Evolutionary conservation across 192 early-diverging fungal species (phyloP).

Genomic region (Linnemannia exigua): DNA sequence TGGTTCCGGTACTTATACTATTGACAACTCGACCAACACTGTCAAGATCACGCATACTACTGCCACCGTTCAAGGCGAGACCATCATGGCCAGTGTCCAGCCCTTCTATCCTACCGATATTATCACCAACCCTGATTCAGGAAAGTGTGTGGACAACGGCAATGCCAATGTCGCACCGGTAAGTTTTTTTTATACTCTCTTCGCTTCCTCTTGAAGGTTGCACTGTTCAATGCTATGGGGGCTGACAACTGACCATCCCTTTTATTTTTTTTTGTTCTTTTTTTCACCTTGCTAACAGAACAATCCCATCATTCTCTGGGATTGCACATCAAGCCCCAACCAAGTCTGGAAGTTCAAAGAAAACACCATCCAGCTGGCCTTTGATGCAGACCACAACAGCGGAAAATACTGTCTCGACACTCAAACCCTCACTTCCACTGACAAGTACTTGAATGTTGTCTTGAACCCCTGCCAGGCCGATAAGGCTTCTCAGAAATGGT

Average conservation of each 20-base stretch:
- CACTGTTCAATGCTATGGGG: not conserved
- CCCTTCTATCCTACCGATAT: constrained; percentile 53
- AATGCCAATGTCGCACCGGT: constrained; percentile 17
- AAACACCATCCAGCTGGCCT: constrained; percentile 30
- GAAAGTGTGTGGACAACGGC: constrained; percentile 44
- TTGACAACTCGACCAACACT: constrained; percentile 34
- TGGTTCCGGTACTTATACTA: constrained; percentile 37
- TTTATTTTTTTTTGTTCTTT: not conserved
- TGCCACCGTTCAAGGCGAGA: constrained; percentile 31
- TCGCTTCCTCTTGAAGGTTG: not conserved
- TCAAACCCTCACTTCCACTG: not conserved
- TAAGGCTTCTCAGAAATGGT: constrained; percentile 31
- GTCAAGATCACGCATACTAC: constrained; percentile 32
- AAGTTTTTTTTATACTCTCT: not conserved
- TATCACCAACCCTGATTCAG: constrained; percentile 36
- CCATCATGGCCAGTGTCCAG: constrained; percentile 52
- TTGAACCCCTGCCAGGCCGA: constrained; percentile 28
- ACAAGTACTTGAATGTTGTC: constrained; percentile 23
- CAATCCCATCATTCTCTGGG: constrained; percentile 41
- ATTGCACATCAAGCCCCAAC: constrained; percentile 20
- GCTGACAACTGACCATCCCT: not conserved
- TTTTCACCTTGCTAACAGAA: constrained; percentile 7
- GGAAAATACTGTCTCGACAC: constrained; percentile 45
- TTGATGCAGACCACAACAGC: constrained; percentile 35
- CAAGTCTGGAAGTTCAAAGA: constrained; percentile 57